A percentile compares a stretch with the other conserved stretches of the same genome.
These are phyloP conservation scores for Citrus unshiu DNA, from an alignment of 345 rosid species.

Conservation along the genomic window DNA sequence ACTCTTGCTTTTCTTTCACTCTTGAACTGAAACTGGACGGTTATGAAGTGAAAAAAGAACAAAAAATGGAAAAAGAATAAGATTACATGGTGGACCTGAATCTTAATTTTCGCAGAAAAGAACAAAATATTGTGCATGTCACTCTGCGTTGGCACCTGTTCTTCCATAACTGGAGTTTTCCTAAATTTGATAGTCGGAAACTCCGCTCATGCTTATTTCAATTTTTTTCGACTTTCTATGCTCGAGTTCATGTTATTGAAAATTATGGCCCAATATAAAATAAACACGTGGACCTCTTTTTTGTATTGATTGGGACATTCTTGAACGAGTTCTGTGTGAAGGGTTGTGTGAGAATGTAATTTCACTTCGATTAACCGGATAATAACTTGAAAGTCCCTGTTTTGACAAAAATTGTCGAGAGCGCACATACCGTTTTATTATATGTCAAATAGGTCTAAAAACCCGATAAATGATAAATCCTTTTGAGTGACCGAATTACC, in stretches of 20 bases:
- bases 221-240: background rate
- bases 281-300: background rate
- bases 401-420: too few relatives aligned
- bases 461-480: too few relatives aligned
- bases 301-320: background rate
- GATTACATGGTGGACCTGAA: background rate
- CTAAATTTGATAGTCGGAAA: background rate
- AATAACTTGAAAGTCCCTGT: too few relatives aligned
- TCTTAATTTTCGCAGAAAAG: background rate
- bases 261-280: background rate
- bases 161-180: conserved; percentile 1
- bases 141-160: background rate
- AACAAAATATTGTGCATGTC: background rate
- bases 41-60: background rate
- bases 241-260: background rate
- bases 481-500: too few relatives aligned
- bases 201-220: background rate
- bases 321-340: background rate
- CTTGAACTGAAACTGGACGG: background rate
- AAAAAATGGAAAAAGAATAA: background rate
- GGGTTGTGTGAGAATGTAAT: background rate
- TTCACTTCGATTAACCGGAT: background rate
- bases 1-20: background rate
- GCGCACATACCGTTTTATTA: too few relatives aligned
- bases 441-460: too few relatives aligned